phyloP scores from a whole-genome alignment of 352 stramenopile genomes.

The Phytophthora foliorum region DNA sequence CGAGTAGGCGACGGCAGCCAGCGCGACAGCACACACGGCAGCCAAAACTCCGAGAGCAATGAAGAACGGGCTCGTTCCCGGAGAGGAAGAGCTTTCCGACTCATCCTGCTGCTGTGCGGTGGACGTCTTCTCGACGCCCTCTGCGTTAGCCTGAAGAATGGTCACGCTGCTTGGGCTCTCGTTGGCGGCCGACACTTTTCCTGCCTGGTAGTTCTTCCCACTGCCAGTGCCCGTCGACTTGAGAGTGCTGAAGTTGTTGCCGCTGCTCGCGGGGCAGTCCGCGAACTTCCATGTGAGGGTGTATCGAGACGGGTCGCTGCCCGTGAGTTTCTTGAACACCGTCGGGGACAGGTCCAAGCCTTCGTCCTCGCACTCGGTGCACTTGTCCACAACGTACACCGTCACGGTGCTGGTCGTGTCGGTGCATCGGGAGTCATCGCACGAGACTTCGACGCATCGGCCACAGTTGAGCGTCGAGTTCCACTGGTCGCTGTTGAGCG shows the following conservation, averaged over 20 bases:
- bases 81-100: neutral
- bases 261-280: slow-evolving; percentile 50
- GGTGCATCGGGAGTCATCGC: slow-evolving; percentile 54
- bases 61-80: slow-evolving; percentile 32
- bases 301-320: slow-evolving; percentile 40
- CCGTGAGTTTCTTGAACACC: slow-evolving; percentile 54
- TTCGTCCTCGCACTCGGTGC: slow-evolving; percentile 64
- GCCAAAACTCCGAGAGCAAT: slow-evolving; percentile 31
- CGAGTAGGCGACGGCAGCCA: slow-evolving; percentile 26
- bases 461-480: slow-evolving; percentile 63
- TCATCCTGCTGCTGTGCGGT: slow-evolving; percentile 17
- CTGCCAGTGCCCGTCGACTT: slow-evolving; percentile 13
- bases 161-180: slow-evolving; percentile 32
- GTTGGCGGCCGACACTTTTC: slow-evolving; percentile 33
- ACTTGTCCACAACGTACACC: slow-evolving; percentile 73
- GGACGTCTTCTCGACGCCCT: slow-evolving; percentile 32
- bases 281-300: slow-evolving; percentile 60
- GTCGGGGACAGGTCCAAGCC: slow-evolving; percentile 55
- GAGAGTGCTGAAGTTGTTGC: slow-evolving; percentile 36
- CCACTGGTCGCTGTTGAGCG: slow-evolving; percentile 69
- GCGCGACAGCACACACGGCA: slow-evolving; percentile 27
- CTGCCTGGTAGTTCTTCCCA: slow-evolving; percentile 30
- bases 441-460: slow-evolving; percentile 69
- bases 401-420: slow-evolving; percentile 43
- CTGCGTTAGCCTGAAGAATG: slow-evolving; percentile 40